Conservation (phyloP, 805 yeast genomes). For the Saccharomycopsis selenospora region DNA sequence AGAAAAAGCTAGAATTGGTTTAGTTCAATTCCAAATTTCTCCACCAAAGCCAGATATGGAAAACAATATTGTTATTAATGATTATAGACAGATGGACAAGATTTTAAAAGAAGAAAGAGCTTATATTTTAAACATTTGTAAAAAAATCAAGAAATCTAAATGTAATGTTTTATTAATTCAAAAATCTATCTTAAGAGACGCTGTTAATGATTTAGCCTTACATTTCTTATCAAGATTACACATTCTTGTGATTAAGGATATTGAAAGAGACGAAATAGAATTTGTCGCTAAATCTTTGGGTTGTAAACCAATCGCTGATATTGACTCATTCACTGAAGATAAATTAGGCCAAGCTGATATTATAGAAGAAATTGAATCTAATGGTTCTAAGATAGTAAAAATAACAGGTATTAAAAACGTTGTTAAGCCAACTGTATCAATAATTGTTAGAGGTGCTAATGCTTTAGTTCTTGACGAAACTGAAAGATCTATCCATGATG, state of each 20-base stretch:
- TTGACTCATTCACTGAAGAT: slow-evolving; percentile 88
- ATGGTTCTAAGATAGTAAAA: slow-evolving; percentile 84
- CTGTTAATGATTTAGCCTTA: slow-evolving; percentile 88
- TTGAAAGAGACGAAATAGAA: slow-evolving; percentile 94
- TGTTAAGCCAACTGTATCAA: slow-evolving; percentile 56
- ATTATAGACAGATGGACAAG: slow-evolving; percentile 98
- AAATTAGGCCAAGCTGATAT: slow-evolving; percentile 88
- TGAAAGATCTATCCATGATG: slow-evolving; percentile 96
- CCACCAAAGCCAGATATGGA: slow-evolving; percentile 98
- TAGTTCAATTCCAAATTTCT: slow-evolving; percentile 88
- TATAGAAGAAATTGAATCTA: slow-evolving; percentile 83
- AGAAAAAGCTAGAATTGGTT: slow-evolving; percentile 88
- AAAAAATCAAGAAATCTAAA: slow-evolving; percentile 92
- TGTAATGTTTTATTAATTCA: slow-evolving; percentile 89
- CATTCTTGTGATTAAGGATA: slow-evolving; percentile 90
- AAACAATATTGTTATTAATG: slow-evolving; percentile 94
- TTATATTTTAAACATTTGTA: slow-evolving; percentile 87
- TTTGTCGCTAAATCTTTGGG: slow-evolving; percentile 77
- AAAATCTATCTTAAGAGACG: slow-evolving; percentile 89
- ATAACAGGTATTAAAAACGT: slow-evolving; percentile 71
- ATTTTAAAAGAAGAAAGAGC: slow-evolving; percentile 97
- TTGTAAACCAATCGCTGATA: slow-evolving; percentile 93
- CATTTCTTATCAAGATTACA: slow-evolving; percentile 91
- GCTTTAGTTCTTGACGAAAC: slow-evolving; percentile 86
- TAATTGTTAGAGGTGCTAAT: slow-evolving; percentile 93